phyloP scores from a whole-genome alignment of 2,329 filamentous ascomycete genomes.

The Trichothecium roseum region DNA sequence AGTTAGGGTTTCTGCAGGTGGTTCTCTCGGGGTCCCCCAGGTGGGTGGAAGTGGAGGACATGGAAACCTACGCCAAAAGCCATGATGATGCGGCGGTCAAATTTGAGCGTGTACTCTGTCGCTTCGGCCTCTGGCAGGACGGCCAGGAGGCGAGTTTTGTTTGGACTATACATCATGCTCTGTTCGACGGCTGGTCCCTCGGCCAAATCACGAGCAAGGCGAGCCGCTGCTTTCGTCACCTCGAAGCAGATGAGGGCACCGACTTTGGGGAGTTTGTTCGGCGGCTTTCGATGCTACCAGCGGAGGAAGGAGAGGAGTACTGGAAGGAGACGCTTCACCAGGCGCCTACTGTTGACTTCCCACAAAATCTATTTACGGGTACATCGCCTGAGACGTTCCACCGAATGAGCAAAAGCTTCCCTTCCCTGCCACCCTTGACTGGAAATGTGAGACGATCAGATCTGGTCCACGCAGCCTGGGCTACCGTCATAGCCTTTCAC shows the following conservation, averaged over 20 bases:
- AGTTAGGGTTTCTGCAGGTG: background rate
- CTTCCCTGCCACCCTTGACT: no score
- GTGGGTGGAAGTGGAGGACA: slow-evolving; percentile 5
- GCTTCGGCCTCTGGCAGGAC: background rate
- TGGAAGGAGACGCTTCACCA: background rate
- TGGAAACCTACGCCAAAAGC: background rate
- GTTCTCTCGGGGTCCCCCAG: slow-evolving; percentile 5
- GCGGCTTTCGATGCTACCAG: slow-evolving; percentile 4
- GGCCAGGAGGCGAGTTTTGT: slow-evolving; percentile 7
- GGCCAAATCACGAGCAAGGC: no score
- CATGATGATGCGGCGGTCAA: background rate
- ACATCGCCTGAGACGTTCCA: no score
- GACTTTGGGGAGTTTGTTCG: slow-evolving; percentile 3
- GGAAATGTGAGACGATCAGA: no score
- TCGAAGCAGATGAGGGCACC: slow-evolving; percentile 3
- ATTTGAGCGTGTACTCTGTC: background rate
- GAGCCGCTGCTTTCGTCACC: background rate
- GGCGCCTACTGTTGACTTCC: slow-evolving; percentile 3
- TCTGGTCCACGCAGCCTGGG: slow-evolving; percentile 1
- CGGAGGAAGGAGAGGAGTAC: background rate
- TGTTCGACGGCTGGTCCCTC: slow-evolving; percentile 10
- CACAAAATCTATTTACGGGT: background rate
- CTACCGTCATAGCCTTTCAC: background rate
- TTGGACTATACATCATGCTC: slow-evolving; percentile 10
- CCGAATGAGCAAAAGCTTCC: background rate